These are phyloP conservation scores for Boletus calvinii DNA, from an alignment of 1,284 basidiomycete genomes.

Conservation along the genomic window DNA sequence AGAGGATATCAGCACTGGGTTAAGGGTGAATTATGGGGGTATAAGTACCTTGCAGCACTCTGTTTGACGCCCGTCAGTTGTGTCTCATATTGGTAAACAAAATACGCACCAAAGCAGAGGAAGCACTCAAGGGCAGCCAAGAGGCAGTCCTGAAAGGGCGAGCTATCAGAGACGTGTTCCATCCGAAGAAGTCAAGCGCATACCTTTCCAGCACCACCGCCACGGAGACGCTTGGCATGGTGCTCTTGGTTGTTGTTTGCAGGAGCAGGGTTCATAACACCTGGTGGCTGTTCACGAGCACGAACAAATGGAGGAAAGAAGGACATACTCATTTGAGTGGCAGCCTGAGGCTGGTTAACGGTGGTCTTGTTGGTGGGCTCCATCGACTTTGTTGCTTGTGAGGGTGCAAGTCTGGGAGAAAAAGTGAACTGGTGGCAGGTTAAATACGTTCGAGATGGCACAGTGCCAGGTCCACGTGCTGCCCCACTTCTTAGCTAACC, in stretches of 20 bases:
- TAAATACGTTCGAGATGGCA: slow-evolving; percentile 20
- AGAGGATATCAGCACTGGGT: slow-evolving; percentile 3
- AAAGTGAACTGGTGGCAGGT: background rate
- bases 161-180: background rate
- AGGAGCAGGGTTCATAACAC: slow-evolving; percentile 41
- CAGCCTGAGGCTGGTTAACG: slow-evolving; percentile 45
- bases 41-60: slow-evolving; percentile 35
- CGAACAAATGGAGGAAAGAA: background rate
- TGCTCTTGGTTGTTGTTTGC: slow-evolving; percentile 38
- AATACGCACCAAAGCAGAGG: slow-evolving; percentile 51
- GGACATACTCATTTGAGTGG: slow-evolving; percentile 48
- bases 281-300: slow-evolving; percentile 21
- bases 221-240: slow-evolving; percentile 46
- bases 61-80: slow-evolving; percentile 12
- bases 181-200: background rate
- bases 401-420: slow-evolving; percentile 14
- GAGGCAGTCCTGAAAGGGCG: slow-evolving; percentile 47
- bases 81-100: background rate
- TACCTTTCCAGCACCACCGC: slow-evolving; percentile 50
- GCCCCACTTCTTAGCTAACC: background rate
- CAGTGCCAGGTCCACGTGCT: slow-evolving; percentile 18
- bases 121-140: slow-evolving; percentile 47
- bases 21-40: background rate
- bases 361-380: slow-evolving; percentile 39
- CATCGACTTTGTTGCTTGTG: slow-evolving; percentile 32